phyloP scores from a whole-genome alignment of 2,329 filamentous ascomycete genomes.

The Colletotrichum euphorbiae region DNA sequence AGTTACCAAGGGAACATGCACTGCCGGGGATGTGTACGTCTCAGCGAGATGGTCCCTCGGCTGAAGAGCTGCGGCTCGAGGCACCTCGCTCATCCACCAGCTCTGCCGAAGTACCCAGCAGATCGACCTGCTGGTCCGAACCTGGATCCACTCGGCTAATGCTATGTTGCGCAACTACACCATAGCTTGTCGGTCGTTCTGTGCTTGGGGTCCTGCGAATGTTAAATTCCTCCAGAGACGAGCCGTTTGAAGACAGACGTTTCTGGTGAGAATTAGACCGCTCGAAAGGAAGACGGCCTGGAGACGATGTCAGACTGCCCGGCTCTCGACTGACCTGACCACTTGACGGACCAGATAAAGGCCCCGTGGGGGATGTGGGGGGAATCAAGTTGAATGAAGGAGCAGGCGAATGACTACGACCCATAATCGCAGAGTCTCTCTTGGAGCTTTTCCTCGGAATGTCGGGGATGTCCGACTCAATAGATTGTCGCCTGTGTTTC shows the following conservation, averaged over 20 bases:
- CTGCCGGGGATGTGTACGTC: background rate
- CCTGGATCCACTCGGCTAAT: conserved; percentile 66
- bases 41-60: conserved; percentile 25
- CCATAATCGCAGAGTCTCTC: conserved; percentile 60
- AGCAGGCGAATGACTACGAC: conserved; percentile 47
- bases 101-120: conserved; percentile 67
- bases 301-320: conserved; percentile 18
- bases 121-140: conserved; percentile 55
- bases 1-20: conserved; percentile 2
- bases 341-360: conserved; percentile 21
- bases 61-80: conserved; percentile 34
- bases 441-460: conserved; percentile 82
- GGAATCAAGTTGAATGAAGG: conserved; percentile 51
- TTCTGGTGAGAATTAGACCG: conserved; percentile 63
- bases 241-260: conserved; percentile 59
- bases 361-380: conserved; percentile 31
- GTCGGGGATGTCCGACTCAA: conserved; percentile 59
- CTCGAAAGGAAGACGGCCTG: conserved; percentile 64
- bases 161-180: conserved; percentile 68
- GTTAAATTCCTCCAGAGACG: conserved; percentile 62
- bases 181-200: conserved; percentile 65
- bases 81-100: conserved; percentile 58
- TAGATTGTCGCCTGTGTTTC: conserved; percentile 47
- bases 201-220: conserved; percentile 50
- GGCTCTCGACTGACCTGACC: conserved; percentile 6